phyloP scores from a whole-genome alignment of 257 asterid genomes.

The Forsythia suspensa region DNA sequence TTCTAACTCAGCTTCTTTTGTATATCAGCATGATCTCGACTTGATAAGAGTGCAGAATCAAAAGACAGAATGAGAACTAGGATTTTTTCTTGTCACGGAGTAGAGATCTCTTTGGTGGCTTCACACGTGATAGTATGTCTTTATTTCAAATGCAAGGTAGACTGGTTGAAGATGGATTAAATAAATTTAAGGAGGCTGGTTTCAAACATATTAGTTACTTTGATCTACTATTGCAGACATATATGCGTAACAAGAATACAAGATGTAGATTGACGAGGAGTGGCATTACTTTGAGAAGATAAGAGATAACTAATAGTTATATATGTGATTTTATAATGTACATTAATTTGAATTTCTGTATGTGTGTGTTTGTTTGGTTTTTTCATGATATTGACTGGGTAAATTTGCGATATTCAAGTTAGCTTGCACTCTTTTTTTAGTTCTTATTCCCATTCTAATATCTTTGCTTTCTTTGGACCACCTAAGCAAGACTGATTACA shows the following conservation, averaged over 20 bases:
- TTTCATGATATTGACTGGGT: neutral
- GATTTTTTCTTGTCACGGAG: neutral
- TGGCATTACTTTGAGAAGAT: neutral
- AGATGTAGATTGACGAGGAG: neutral
- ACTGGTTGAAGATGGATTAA: neutral
- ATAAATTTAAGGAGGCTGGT: neutral
- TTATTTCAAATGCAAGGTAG: neutral
- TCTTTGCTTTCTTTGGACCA: neutral
- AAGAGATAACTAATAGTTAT: neutral
- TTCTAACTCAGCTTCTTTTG: neutral
- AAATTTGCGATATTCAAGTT: neutral
- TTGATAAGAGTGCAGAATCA: neutral
- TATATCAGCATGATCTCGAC: neutral
- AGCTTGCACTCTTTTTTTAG: neutral
- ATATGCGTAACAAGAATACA: neutral
- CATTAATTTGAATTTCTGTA: neutral
- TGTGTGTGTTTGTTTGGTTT: neutral
- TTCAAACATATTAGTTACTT: neutral
- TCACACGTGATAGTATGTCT: neutral
- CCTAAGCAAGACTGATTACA: neutral
- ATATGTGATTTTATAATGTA: no score
- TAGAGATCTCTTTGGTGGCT: neutral
- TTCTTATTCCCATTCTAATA: neutral
- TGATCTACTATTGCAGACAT: neutral
- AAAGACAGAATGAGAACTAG: neutral